Evolutionary conservation across 2,329 filamentous ascomycete species (phyloP), one percentile per base, ranked within the genome.

Genomic region (Pseudopyrenochaeta lycopersici): DNA sequence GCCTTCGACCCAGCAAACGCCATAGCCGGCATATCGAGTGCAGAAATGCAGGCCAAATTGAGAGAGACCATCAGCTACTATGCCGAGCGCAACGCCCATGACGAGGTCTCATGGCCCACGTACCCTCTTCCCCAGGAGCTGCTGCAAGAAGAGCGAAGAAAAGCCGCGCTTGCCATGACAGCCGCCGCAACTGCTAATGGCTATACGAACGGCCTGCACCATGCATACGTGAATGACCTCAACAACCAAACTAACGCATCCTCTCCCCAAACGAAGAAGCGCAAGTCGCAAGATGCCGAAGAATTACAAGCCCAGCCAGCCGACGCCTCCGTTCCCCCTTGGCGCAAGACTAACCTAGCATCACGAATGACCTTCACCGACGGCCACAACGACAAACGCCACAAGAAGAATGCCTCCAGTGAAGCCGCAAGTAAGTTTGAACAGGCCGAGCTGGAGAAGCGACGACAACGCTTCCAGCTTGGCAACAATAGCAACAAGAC

Each of bases 61-160:
- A 97, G 94, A 77, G 81, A 88, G 56, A 89, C 92, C 64, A 97
- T 99, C 73, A 91, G 89, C 56, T 83, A 88, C 49, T 91, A 91
- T 59, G 92, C 91, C 63, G 89, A 94, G 66, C 85, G 80, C 64
- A 85, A 89, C 63, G 84, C 84, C 49, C 84, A 97, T 70, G 82
- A 89, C 71, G 83, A 82, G 21, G 87, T 91, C 73, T 85, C 97
- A 79, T 99, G 95, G 95, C 85, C 90, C 59, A 84, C 80, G 21
- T 85, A 96, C 80, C 91, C 90, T 36, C 81, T 97, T 12, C 95
- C 95, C 5, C 94, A 98, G 76, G 82, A 91, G 58, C 82, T 97
- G 76, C 88, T 97, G 58, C 85, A 85, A 72, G 84, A 85, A 64
- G 91, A 92, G 75, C 70, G 67, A 56, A 63, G 64, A 53, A 60